These are phyloP conservation scores for Rhizophagus clarus DNA, from an alignment of 192 early-diverging fungal species.

Conservation along the genomic window DNA sequence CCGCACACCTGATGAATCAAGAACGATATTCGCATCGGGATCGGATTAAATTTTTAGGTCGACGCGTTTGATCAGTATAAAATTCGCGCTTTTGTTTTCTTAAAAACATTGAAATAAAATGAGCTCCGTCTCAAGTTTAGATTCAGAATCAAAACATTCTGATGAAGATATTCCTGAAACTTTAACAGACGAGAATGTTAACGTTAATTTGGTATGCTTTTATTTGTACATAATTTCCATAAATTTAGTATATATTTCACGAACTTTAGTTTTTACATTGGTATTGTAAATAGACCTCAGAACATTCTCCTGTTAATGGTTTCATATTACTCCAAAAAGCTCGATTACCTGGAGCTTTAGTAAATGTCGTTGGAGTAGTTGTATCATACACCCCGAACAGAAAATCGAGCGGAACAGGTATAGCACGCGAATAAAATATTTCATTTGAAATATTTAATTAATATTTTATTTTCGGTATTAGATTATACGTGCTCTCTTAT, in stretches of 20 bases:
- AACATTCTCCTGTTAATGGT: neutral
- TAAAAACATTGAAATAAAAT: neutral
- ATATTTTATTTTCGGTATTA: neutral
- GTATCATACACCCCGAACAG: neutral
- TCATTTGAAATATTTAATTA: neutral
- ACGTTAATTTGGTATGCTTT: neutral
- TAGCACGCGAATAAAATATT: neutral
- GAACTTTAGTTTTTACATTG: too few relatives aligned
- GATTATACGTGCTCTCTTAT: neutral
- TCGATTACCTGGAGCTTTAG: neutral
- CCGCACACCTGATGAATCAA: too few relatives aligned
- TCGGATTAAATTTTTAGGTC: too few relatives aligned
- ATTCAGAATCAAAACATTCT: neutral
- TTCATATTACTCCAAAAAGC: neutral
- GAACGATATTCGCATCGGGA: too few relatives aligned
- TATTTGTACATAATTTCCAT: neutral
- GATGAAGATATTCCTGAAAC: neutral
- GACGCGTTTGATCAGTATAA: too few relatives aligned
- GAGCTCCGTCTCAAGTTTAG: neutral
- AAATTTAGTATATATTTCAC: neutral
- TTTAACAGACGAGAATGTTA: neutral
- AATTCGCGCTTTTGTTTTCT: too few relatives aligned
- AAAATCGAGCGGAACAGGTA: neutral
- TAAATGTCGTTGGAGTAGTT: neutral
- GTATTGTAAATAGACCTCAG: neutral